These are phyloP conservation scores for Pochonia chlamydosporia DNA, from an alignment of 2,329 filamentous ascomycete genomes.

Conservation along the genomic window DNA sequence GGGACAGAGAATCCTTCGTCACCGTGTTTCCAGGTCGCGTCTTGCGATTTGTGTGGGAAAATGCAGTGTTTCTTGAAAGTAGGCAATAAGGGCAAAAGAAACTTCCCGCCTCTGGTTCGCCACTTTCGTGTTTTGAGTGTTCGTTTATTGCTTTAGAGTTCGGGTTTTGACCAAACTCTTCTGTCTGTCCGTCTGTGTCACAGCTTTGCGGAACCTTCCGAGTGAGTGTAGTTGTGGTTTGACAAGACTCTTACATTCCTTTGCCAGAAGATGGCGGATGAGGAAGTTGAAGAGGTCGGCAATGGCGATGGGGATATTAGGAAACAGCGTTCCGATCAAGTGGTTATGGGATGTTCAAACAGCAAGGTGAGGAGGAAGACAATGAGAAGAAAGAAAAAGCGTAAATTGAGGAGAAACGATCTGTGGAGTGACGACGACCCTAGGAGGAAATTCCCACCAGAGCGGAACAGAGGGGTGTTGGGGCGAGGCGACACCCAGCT, in stretches of 20 bases:
- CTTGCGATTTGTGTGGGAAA: neutral
- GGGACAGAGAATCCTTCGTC: neutral
- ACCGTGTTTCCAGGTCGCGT: neutral
- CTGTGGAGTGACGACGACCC: conserved; percentile 7
- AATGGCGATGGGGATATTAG: neutral
- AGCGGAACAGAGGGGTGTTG: conserved; percentile 4
- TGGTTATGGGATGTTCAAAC: too few species aligned
- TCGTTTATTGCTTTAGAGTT: neutral
- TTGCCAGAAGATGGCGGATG: neutral
- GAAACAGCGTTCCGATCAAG: neutral
- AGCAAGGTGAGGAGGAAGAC: neutral
- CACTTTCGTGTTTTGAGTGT: neutral
- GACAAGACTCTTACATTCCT: neutral
- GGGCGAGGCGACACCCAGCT: neutral
- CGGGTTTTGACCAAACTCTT: neutral
- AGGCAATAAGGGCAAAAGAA: neutral
- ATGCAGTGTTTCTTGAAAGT: neutral
- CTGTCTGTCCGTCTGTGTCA: too few species aligned
- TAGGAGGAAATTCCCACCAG: conserved; percentile 7
- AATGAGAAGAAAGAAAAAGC: neutral
- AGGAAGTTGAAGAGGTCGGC: neutral
- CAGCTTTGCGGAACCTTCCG: too few species aligned
- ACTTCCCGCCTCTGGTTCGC: neutral
- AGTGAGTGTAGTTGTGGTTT: neutral
- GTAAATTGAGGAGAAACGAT: neutral